Conservation (phyloP, 2,329 filamentous ascomycete genomes). For the Aspergillus brasiliensis region DNA sequence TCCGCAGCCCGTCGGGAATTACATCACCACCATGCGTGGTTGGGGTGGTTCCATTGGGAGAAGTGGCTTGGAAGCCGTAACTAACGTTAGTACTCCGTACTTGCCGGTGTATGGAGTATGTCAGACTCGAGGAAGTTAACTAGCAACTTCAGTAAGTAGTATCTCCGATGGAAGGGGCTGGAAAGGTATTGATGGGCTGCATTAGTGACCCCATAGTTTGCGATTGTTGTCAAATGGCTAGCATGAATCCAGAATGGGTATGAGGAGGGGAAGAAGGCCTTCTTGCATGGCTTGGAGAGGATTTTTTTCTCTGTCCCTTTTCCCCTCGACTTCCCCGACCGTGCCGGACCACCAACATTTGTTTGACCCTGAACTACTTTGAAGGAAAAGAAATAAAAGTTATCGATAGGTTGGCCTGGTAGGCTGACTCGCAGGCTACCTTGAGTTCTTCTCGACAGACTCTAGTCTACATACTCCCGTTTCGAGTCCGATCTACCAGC, state of each 20-base stretch:
- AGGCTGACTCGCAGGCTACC: background rate
- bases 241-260: background rate
- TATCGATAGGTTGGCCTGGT: background rate
- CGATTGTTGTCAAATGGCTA: background rate
- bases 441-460: too few relatives aligned
- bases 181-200: background rate
- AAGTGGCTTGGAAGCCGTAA: background rate
- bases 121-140: background rate
- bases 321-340: background rate
- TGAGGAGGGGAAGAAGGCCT: background rate
- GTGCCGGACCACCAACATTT: background rate
- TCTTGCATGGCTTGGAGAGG: background rate
- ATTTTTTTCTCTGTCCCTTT: background rate
- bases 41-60: background rate
- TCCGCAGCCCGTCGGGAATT: background rate
- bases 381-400: background rate
- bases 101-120: too few relatives aligned
- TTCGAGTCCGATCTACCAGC: too few relatives aligned
- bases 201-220: background rate
- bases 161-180: background rate
- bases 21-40: background rate
- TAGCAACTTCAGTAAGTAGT: background rate
- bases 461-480: too few relatives aligned
- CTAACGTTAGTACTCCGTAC: too few relatives aligned
- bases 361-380: background rate